Evolutionary conservation across 2,329 filamentous ascomycete species (phyloP).

Genomic region (Penicillium polonicum): DNA sequence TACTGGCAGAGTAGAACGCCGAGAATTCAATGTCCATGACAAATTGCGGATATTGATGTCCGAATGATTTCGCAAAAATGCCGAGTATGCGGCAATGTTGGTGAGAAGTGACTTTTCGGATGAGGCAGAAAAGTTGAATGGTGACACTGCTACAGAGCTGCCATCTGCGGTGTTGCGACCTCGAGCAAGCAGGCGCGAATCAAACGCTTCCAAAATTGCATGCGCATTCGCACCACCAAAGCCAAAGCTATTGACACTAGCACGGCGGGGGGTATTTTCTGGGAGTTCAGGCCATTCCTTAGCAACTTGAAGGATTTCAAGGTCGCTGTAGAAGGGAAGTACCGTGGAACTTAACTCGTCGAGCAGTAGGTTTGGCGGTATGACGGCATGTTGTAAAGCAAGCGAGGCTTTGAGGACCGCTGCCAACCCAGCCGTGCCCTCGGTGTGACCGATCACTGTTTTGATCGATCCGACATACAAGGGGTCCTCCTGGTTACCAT

Average conservation of each 20-base stretch:
- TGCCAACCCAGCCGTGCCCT: conserved; percentile 35
- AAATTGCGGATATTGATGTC: conserved; percentile 13
- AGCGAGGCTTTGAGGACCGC: conserved; percentile 38
- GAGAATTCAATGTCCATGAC: conserved; percentile 24
- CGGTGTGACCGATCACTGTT: conserved; percentile 36
- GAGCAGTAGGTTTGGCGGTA: conserved; percentile 34
- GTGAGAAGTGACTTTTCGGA: conserved; percentile 19
- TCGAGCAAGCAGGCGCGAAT: not conserved
- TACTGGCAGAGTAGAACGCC: conserved; percentile 22
- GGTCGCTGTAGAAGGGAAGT: conserved; percentile 24
- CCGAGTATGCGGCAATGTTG: conserved; percentile 11
- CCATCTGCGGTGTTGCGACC: not conserved
- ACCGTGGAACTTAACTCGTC: conserved; percentile 28
- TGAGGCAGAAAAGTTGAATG: conserved; percentile 26
- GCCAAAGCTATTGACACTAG: conserved; percentile 50
- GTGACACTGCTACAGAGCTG: not conserved
- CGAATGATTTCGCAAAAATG: conserved; percentile 8
- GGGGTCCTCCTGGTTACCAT: conserved; percentile 2
- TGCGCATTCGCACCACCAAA: conserved; percentile 42
- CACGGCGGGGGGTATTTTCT: conserved; percentile 29
- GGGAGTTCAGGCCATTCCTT: conserved; percentile 24
- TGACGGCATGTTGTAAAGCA: conserved; percentile 39
- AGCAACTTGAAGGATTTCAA: conserved; percentile 23
- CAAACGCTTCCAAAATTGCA: conserved; percentile 39
- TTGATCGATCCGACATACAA: conserved; percentile 36